A percentile compares a stretch with the other conserved stretches of the same genome.
phyloP scores from a whole-genome alignment of 352 stramenopile species.

The Globisporangium takayamanum region DNA sequence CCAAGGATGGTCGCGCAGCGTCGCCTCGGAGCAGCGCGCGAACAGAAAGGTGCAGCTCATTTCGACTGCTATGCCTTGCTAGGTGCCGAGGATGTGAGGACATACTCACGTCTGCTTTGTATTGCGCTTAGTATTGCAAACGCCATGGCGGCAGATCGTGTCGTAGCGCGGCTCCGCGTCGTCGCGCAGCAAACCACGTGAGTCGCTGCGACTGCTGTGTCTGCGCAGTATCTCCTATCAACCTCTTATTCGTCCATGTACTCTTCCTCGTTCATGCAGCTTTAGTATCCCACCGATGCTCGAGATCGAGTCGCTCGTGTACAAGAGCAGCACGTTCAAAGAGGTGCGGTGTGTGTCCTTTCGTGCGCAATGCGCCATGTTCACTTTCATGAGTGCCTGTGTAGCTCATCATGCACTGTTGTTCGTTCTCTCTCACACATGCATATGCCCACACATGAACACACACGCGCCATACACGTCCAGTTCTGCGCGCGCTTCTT shows the following conservation, averaged over 20 bases:
- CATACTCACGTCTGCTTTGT: no score
- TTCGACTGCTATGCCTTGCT: background rate
- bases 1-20: constrained; percentile 18
- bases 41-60: constrained; percentile 27
- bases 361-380: background rate
- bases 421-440: background rate
- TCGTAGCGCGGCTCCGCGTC: constrained; percentile 41
- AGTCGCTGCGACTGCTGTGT: background rate
- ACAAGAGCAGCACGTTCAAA: constrained; percentile 49
- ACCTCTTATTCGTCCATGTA: background rate
- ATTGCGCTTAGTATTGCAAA: constrained; percentile 29
- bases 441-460: background rate
- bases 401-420: no score
- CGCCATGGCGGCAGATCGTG: constrained; percentile 34
- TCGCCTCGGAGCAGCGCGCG: constrained; percentile 21
- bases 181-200: constrained; percentile 45
- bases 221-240: background rate
- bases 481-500: constrained; percentile 56
- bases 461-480: background rate
- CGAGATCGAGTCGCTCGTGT: constrained; percentile 43
- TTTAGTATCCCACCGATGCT: constrained; percentile 41
- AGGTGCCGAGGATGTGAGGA: no score
- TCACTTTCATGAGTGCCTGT: background rate
- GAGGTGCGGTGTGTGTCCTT: constrained; percentile 30
- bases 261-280: constrained; percentile 6